Base-by-base conservation (phyloP, 2,329 filamentous ascomycete genomes). In the Pseudogymnoascus sp. region DNA sequence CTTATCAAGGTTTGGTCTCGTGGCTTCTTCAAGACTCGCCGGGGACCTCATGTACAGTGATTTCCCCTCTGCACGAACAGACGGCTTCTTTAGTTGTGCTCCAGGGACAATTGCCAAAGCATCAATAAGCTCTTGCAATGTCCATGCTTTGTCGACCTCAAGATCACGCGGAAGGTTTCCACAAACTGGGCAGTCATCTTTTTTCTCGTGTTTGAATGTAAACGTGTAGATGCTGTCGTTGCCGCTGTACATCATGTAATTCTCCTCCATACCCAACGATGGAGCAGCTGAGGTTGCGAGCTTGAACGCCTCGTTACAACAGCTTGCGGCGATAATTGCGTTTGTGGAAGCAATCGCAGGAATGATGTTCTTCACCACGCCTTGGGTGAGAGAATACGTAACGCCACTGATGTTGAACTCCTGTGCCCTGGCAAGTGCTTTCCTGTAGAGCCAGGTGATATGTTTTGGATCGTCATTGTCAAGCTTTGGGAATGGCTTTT, bases 211-310 rank as follows among this genome's bases (percentile, higher is more conserved):
- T 71, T 92, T 88, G 75, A 98, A 99, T 0, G 95, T 99, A 76
- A 96, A 97, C 0, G 95, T 99, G 79, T 99, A 99, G 68, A 99
- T 89, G 68, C 89, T 85, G 72, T 96, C 93, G 72, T 98, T 93
- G 56, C 96, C 95, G 11, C 91, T 96, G 76, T 99, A 99, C 90
- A 97, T 96, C 93, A 98, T 98, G 78, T 99, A 99, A 75, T 96
- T 96, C 63, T 89, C 89, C 50, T 89, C 86, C 66, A 85, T 81
- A 11, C 89, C 90, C 14, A 99, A 81, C 67, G 87, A 88, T 0
- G 93, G 91, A 33, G 93, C 95, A 38, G 88, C 85, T 59, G 83
- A 86, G 12, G 91, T 96, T 43, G 89, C 90, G 66, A 99, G 90
- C 78, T 99, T 99, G 78, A 98, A 87, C 1, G 93, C 93, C 76